Evolutionary conservation across 2,329 filamentous ascomycete genomes (phyloP).

Genomic region (Chrysosporium keratinophilum): DNA sequence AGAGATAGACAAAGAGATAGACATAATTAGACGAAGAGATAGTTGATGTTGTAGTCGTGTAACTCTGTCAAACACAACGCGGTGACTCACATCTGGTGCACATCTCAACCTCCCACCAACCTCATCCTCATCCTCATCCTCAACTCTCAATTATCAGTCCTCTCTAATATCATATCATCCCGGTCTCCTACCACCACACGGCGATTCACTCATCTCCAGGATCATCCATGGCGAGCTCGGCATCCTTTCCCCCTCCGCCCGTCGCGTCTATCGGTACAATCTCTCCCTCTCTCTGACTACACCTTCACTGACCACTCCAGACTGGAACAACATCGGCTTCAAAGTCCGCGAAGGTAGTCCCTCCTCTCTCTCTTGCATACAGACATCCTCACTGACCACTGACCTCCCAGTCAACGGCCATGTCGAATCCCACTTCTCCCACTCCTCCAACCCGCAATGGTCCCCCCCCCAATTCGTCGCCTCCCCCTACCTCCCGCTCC

Average conservation of each 20-base stretch:
- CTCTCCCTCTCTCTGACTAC: background rate
- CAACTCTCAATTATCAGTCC: too few relatives aligned
- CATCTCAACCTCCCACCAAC: too few relatives aligned
- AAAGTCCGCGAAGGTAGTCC: conserved; percentile 64
- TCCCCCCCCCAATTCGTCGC: conserved; percentile 64
- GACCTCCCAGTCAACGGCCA: conserved; percentile 68
- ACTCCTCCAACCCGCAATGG: conserved; percentile 63
- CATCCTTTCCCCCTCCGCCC: conserved; percentile 6
- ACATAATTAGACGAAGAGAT: too few relatives aligned
- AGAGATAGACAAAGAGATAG: too few relatives aligned
- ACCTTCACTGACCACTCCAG: conserved; percentile 31
- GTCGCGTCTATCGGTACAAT: conserved; percentile 8
- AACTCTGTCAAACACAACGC: too few relatives aligned
- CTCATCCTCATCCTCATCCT: too few relatives aligned
- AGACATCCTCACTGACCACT: conserved; percentile 10
- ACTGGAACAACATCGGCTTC: conserved; percentile 92
- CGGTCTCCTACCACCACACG: background rate
- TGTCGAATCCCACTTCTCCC: conserved; percentile 75
- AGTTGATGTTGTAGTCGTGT: too few relatives aligned
- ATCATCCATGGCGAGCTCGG: background rate
- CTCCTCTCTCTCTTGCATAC: conserved; percentile 24
- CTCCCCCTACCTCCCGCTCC: conserved; percentile 76
- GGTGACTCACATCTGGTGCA: too few relatives aligned
- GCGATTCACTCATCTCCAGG: background rate
- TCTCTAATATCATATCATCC: background rate